Percentiles rank a stretch among this genome's conserved stretches.
phyloP scores from a whole-genome alignment of 1,284 basidiomycete genomes.

The Termitomyces sp. region DNA sequence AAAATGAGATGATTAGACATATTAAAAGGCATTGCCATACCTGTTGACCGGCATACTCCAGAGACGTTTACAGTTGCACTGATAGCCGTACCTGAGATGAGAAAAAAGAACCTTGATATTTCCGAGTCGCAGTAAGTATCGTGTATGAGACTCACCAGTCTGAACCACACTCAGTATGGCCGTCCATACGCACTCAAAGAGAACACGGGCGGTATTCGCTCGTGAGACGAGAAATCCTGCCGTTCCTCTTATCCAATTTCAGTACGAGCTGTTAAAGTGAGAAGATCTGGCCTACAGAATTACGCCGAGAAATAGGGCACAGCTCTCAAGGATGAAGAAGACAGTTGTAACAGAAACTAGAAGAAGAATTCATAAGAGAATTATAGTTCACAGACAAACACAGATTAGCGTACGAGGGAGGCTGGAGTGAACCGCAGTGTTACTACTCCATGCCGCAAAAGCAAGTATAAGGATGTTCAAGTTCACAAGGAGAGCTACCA shows the following conservation, averaged over 20 bases:
- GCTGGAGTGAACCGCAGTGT: constrained; percentile 29
- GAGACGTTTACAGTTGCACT: constrained; percentile 37
- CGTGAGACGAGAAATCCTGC: constrained; percentile 32
- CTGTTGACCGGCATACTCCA: constrained; percentile 30
- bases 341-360: constrained; percentile 44
- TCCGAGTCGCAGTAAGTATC: background rate
- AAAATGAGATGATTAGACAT: background rate
- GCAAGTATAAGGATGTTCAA: constrained; percentile 46
- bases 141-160: constrained; percentile 32
- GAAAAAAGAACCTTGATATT: background rate
- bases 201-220: constrained; percentile 35
- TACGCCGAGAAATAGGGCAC: constrained; percentile 38
- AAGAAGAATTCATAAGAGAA: background rate
- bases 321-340: constrained; percentile 49
- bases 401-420: constrained; percentile 29
- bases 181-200: constrained; percentile 53
- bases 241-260: constrained; percentile 28
- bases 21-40: constrained; percentile 26
- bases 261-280: background rate
- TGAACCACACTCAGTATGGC: constrained; percentile 42
- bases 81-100: constrained; percentile 39
- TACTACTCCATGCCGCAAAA: constrained; percentile 56
- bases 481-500: constrained; percentile 45
- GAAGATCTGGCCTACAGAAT: constrained; percentile 35
- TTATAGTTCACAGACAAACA: background rate